Base-by-base conservation (phyloP, 768 basidiomycete species). In the Termitomyces sp. region DNA sequence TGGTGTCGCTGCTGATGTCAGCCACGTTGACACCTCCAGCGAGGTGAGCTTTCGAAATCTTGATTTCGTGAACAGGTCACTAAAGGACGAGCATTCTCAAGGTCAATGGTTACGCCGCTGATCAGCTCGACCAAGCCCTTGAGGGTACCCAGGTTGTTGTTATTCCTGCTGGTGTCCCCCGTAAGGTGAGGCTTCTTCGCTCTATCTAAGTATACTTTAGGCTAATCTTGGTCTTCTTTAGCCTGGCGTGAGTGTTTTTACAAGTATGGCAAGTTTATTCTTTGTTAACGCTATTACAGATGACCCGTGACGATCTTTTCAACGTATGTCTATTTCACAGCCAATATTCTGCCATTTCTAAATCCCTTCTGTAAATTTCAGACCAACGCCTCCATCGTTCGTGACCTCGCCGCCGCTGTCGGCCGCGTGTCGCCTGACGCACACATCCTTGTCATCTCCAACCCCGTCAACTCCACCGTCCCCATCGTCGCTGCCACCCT, bases 381-480 rank as follows among this genome's bases (percentile, higher is more conserved):
- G 93, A 95, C 95, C 66, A 98, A 98, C 73, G 96, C 96, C 55
- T 94, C 93, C 59, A 98, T 99, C 69, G 94, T 98, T 69, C 90
- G 94, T 55, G 95, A 95, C 81, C 91, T 99, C 64, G 96, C 96
- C 36, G 75, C 88, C 49, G 89, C 94, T 14, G 83, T 95, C 61
- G 91, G 85, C 65, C 90, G 93, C 60, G 86, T 91, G 57, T 76
- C 92, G 39, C 95, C 97, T 54, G 84, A 88, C 52, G 97, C 97
- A n/a, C 87, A 91, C 76, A 82, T 98, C 69, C 86, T 94, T 65
- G 88, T 98, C 76, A 99, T 99, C 76, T 96, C 95, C 67, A 99
- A 99, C 87, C 96, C 96, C 55, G 96, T 97, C 81, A 94, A 93
- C 82, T 92, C 90, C 52, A 98, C 97, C 61, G 97, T 98, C 59